phyloP scores from a whole-genome alignment of 1,139 yeast genomes.

The Arxiozyma slooffiae region DNA sequence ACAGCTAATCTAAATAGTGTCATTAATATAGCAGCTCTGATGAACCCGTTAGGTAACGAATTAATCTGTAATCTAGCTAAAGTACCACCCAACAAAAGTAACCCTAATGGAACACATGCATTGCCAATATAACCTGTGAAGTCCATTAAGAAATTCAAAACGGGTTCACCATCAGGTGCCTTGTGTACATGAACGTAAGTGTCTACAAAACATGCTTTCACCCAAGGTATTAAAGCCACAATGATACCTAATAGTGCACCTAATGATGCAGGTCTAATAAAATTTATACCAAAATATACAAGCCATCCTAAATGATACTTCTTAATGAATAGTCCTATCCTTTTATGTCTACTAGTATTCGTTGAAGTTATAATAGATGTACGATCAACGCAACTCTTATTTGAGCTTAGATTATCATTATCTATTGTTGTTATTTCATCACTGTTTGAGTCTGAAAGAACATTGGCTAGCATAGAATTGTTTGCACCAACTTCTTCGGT shows the following conservation, averaged over 20 bases:
- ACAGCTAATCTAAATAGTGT: slow-evolving; percentile 38
- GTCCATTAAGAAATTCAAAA: slow-evolving; percentile 73
- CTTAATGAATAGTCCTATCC: slow-evolving; percentile 8
- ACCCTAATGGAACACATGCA: slow-evolving; percentile 78
- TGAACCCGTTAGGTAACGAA: slow-evolving; percentile 52
- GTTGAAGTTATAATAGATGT: background rate
- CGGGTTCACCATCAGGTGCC: slow-evolving; percentile 78
- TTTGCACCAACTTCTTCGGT: slow-evolving; percentile 23
- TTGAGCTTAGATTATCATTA: background rate
- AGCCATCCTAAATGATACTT: slow-evolving; percentile 21
- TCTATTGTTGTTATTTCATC: slow-evolving; percentile 4
- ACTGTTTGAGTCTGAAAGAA: background rate
- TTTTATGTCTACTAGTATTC: background rate
- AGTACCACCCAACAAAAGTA: slow-evolving; percentile 68
- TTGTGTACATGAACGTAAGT: slow-evolving; percentile 36
- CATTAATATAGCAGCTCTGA: slow-evolving; percentile 42
- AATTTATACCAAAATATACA: slow-evolving; percentile 36
- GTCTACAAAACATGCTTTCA: slow-evolving; percentile 54
- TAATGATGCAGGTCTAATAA: slow-evolving; percentile 48
- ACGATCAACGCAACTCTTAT: background rate
- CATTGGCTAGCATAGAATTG: slow-evolving; percentile 10
- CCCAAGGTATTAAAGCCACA: slow-evolving; percentile 61
- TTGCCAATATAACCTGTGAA: slow-evolving; percentile 62
- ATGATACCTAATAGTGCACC: slow-evolving; percentile 44
- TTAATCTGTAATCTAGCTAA: slow-evolving; percentile 55